Evolutionary conservation across 208 protist genomes (phyloP).

Genomic region (Trypanosomatidae sp.): DNA sequence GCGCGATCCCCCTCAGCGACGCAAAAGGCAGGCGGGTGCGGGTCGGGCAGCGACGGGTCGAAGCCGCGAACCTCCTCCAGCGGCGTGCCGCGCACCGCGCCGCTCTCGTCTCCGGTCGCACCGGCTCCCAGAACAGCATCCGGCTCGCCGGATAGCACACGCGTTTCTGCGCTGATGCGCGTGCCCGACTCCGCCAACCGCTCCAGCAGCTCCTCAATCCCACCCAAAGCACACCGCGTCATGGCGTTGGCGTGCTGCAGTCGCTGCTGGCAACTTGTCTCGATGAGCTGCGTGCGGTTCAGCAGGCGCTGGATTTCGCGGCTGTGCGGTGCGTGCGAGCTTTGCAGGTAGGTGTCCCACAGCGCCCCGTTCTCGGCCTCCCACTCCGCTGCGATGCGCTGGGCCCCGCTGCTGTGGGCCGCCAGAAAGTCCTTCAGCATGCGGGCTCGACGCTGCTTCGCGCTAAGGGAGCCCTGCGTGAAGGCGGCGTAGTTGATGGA

Average conservation of each 20-base stretch:
- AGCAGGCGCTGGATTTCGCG: slow-evolving; percentile 38
- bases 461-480: slow-evolving; percentile 8
- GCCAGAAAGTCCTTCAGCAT: slow-evolving; percentile 35
- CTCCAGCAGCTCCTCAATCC: slow-evolving; percentile 31
- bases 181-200: slow-evolving; percentile 25
- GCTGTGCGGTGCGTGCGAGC: slow-evolving; percentile 38
- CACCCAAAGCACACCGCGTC: slow-evolving; percentile 22
- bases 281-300: slow-evolving; percentile 11
- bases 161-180: slow-evolving; percentile 20
- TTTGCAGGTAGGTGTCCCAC: slow-evolving; percentile 28
- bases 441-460: slow-evolving; percentile 18
- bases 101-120: neutral
- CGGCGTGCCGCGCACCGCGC: neutral
- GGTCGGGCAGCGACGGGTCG: slow-evolving; percentile 16
- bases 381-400: slow-evolving; percentile 20
- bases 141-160: slow-evolving; percentile 21
- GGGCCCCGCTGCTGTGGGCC: slow-evolving; percentile 25
- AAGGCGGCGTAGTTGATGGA: slow-evolving; percentile 38
- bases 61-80: slow-evolving; percentile 14
- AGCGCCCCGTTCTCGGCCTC: slow-evolving; percentile 21
- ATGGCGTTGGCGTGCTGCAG: slow-evolving; percentile 31
- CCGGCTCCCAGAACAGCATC: slow-evolving; percentile 1
- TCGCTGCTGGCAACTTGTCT: slow-evolving; percentile 24
- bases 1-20: slow-evolving; percentile 6
- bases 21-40: slow-evolving; percentile 19